Percentiles rank a stretch among this genome's conserved stretches.
These are phyloP conservation scores for Dothidotthia symphoricarpi DNA, from an alignment of 2,329 filamentous ascomycete genomes.

Conservation along the genomic window DNA sequence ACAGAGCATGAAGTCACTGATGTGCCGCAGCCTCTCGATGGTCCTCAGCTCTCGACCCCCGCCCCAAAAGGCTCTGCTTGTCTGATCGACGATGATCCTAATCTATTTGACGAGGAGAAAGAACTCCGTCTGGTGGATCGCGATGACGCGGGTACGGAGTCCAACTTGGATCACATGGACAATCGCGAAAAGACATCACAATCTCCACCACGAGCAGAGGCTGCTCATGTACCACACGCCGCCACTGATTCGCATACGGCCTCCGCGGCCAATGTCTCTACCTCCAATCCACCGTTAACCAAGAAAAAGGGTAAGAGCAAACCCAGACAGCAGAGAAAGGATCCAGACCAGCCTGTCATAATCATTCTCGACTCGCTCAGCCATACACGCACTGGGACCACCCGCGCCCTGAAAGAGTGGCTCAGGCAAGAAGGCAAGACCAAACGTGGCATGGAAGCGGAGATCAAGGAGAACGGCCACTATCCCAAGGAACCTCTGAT, in stretches of 20 bases:
- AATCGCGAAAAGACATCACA: no score
- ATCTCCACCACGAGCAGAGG: not conserved
- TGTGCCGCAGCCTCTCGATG: not conserved
- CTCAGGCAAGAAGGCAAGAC: constrained; percentile 67
- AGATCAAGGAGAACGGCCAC: constrained; percentile 55
- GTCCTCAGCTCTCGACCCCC: not conserved
- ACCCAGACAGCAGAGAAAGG: constrained; percentile 27
- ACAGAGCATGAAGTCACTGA: no score
- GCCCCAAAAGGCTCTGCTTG: not conserved
- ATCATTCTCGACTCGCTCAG: constrained; percentile 86
- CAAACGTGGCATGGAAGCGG: constrained; percentile 56
- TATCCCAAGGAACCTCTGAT: constrained; percentile 65
- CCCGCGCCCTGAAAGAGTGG: constrained; percentile 71
- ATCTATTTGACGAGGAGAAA: constrained; percentile 23
- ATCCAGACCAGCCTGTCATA: constrained; percentile 59
- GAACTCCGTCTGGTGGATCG: constrained; percentile 22
- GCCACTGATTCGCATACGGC: constrained; percentile 6
- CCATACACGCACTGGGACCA: constrained; percentile 57
- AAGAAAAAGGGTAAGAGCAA: constrained; percentile 27
- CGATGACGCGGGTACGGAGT: constrained; percentile 6
- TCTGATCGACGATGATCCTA: constrained; percentile 12
- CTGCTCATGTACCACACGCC: constrained; percentile 2
- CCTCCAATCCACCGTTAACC: constrained; percentile 7
- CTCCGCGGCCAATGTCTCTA: constrained; percentile 10
- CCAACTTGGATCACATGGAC: no score